Percentiles rank a stretch among this genome's conserved stretches.
Conservation (phyloP, 2,329 filamentous ascomycete species). For the Penicillium griseofulvum region DNA sequence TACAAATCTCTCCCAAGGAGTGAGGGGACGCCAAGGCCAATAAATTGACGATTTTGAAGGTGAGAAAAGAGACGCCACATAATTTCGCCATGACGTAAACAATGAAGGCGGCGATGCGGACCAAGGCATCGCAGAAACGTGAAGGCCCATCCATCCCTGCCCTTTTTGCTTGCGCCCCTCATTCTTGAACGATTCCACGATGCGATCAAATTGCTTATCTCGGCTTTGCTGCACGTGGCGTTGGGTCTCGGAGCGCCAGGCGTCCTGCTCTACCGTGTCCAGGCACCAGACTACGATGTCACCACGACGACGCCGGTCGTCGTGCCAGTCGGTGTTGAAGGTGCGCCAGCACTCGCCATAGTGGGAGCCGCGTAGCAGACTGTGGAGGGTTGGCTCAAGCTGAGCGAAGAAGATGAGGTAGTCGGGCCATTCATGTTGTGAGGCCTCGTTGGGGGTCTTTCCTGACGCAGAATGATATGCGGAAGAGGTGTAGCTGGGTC, state of each 20-base stretch:
- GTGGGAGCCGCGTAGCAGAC: conserved; percentile 43
- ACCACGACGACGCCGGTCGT: conserved; percentile 60
- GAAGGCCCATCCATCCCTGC: conserved; percentile 9
- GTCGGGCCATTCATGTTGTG: conserved; percentile 45
- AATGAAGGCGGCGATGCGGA: conserved; percentile 4
- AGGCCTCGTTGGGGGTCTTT: conserved; percentile 1
- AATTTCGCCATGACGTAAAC: conserved; percentile 21
- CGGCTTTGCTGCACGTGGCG: conserved; percentile 22
- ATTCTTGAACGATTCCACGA: conserved; percentile 33
- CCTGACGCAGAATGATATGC: neutral
- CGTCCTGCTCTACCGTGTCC: conserved; percentile 35
- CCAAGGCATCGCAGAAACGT: conserved; percentile 3
- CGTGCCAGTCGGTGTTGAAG: conserved; percentile 62
- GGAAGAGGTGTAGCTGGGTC: conserved; percentile 31
- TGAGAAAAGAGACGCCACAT: conserved; percentile 12
- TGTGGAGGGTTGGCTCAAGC: conserved; percentile 51
- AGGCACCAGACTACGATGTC: conserved; percentile 63
- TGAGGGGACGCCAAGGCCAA: conserved; percentile 18
- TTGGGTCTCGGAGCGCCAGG: conserved; percentile 34
- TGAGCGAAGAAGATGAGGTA: conserved; percentile 57
- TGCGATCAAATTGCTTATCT: conserved; percentile 37
- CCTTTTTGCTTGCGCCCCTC: conserved; percentile 20
- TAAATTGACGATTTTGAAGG: neutral
- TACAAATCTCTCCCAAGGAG: conserved; percentile 7
- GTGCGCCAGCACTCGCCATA: conserved; percentile 60